These are phyloP conservation scores for Anthracocystis walkeri DNA, from an alignment of 1,284 basidiomycete genomes.

Conservation along the genomic window DNA sequence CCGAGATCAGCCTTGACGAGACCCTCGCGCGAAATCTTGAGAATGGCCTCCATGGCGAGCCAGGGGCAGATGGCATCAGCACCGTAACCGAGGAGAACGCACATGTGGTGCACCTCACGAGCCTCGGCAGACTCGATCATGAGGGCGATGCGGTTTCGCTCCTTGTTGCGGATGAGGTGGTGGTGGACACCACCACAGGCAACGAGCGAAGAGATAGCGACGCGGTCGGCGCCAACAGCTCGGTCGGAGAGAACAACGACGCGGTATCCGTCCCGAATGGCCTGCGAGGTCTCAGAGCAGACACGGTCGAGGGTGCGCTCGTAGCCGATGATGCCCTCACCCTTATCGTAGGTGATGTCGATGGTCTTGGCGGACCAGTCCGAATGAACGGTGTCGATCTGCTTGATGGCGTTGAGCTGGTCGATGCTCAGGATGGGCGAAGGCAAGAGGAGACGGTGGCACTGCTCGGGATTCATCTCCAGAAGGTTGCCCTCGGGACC, in stretches of 20 bases:
- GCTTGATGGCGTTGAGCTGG: conserved; percentile 64
- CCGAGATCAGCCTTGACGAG: conserved; percentile 63
- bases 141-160: conserved; percentile 63
- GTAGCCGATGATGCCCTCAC: conserved; percentile 62
- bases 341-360: conserved; percentile 67
- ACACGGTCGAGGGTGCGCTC: conserved; percentile 63
- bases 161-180: conserved; percentile 68
- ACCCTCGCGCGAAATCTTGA: conserved; percentile 66
- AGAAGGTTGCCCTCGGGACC: conserved; percentile 68
- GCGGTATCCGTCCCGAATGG: conserved; percentile 60
- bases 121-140: conserved; percentile 67
- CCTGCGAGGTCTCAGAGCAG: conserved; percentile 63
- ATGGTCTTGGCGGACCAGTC: conserved; percentile 63
- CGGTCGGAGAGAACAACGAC: conserved; percentile 66
- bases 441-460: conserved; percentile 61
- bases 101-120: conserved; percentile 68
- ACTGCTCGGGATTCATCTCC: conserved; percentile 65
- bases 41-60: conserved; percentile 66
- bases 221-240: conserved; percentile 57
- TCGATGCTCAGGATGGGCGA: conserved; percentile 64
- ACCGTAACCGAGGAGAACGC: conserved; percentile 67
- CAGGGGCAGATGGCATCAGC: conserved; percentile 68
- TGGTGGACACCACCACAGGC: conserved; percentile 68
- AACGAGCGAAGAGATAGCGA: conserved; percentile 63
- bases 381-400: conserved; percentile 54